Evolutionary conservation across 1,284 basidiomycete species (phyloP), one percentile per base, ranked within the genome.

Genomic region (Paramarasmius palmivorus): DNA sequence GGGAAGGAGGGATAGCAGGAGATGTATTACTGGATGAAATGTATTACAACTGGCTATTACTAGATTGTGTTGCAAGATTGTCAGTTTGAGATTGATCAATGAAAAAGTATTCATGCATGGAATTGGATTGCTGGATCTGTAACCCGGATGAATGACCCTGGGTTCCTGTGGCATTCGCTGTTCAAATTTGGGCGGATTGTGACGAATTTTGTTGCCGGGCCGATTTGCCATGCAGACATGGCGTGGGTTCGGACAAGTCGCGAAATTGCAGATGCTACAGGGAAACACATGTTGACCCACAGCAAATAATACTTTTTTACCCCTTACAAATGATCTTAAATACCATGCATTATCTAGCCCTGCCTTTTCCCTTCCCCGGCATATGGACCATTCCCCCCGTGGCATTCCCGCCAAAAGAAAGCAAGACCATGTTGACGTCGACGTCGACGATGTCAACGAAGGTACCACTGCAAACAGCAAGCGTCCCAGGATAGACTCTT

Each of bases 351-450:
- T 62, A 59, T 64, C 61, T 56, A 63, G 61, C 64, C 64, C 62
- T 64, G 65, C 64, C 62, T 64, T 60, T 67, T 66, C 55, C 56
- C 55, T 57, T 61, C 59, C 60, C 54, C 60, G 25, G 44, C 44
- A 46, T 57, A 59, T 63, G 62, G 59, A 61, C 60, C 59, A 59
- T 42, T 59, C 58, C 55, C 62, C 68, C 65, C 68, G 82, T 82
- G 79, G 79, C 71, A 77, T 61, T 73, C 76, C 63, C 73, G 49
- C 48, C 35, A 85, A 85, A 65, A 79, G 82, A 65, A 84, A 85
- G 68, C 75, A 80, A 12, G 75, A 75, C 63, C 55, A 64, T 52
- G 78, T 81, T 61, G 78, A 81, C 64, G 58, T 56, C 35, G 64
- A 66, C 51, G 26, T 61, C n/a, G 68, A 67, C 59, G 53, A 61